phyloP scores from a whole-genome alignment of 148 eudicot species.

The Diospyros lotus region DNA sequence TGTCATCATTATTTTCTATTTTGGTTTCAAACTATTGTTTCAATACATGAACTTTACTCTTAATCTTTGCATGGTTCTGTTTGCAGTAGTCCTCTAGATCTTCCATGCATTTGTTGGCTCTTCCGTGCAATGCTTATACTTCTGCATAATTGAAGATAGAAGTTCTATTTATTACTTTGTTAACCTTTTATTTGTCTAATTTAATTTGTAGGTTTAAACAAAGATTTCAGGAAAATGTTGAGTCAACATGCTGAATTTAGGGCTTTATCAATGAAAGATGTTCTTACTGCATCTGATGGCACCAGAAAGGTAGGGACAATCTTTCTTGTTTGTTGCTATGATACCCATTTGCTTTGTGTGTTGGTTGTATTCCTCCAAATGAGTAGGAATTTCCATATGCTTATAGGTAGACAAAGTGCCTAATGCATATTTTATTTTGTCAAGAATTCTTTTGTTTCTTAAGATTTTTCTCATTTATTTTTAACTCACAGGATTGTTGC shows the following conservation, averaged over 20 bases:
- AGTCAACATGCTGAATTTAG: conserved; percentile 62
- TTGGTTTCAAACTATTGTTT: neutral
- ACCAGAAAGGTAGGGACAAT: conserved; percentile 70
- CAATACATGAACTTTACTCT: neutral
- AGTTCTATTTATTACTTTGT: neutral
- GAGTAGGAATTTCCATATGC: neutral
- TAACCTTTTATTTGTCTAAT: neutral
- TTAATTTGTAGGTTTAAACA: conserved; percentile 61
- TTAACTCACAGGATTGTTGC: conserved; percentile 79
- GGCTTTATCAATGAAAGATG: conserved; percentile 65
- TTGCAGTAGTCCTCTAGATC: neutral
- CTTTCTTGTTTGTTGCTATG: conserved; percentile 11
- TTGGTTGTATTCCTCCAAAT: neutral
- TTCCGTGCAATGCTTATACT: neutral
- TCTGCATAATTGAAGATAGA: too few relatives aligned
- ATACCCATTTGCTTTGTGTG: neutral
- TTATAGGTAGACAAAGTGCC: neutral
- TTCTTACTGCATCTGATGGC: conserved; percentile 80
- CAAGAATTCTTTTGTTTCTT: conserved; percentile 11
- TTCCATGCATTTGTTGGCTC: neutral
- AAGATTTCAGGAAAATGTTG: conserved; percentile 69
- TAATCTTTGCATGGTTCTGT: neutral
- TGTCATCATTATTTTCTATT: neutral
- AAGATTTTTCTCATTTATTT: conserved; percentile 57
- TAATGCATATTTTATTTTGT: neutral